phyloP scores from a whole-genome alignment of 768 basidiomycete genomes.

The Austroboletus eburneus region DNA sequence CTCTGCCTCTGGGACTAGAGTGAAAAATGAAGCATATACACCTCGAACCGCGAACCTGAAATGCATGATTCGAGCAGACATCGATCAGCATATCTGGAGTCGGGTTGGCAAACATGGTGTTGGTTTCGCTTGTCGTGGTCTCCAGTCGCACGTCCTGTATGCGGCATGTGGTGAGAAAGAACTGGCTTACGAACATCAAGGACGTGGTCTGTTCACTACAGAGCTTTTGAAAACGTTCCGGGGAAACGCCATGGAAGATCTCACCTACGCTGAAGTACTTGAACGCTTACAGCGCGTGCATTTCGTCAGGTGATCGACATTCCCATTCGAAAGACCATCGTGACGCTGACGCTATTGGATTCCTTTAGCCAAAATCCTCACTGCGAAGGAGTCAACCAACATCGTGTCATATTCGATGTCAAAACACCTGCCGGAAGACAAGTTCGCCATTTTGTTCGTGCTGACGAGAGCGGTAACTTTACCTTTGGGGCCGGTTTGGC shows the following conservation, averaged over 20 bases:
- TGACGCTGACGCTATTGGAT: neutral
- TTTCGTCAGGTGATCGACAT: slow-evolving; percentile 7
- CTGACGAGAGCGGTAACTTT: slow-evolving; percentile 1
- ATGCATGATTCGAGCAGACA: slow-evolving; percentile 4
- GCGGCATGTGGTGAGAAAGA: slow-evolving; percentile 40
- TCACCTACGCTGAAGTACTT: slow-evolving; percentile 26
- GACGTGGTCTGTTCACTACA: slow-evolving; percentile 24
- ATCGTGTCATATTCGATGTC: slow-evolving; percentile 24
- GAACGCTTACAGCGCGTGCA: slow-evolving; percentile 17
- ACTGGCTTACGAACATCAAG: slow-evolving; percentile 24
- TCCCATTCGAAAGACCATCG: no score
- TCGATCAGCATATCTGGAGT: slow-evolving; percentile 25
- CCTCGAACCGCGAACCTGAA: slow-evolving; percentile 8
- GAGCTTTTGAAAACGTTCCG: slow-evolving; percentile 18
- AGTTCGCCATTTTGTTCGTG: slow-evolving; percentile 2
- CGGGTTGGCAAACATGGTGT: slow-evolving; percentile 5
- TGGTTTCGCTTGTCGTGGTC: slow-evolving; percentile 25
- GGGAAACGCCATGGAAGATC: slow-evolving; percentile 1
- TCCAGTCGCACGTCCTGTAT: slow-evolving; percentile 38
- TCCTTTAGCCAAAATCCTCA: slow-evolving; percentile 25
- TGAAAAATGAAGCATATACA: neutral
- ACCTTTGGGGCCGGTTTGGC: no score
- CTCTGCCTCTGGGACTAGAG: slow-evolving; percentile 36
- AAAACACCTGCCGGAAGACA: slow-evolving; percentile 10
- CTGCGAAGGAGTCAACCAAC: slow-evolving; percentile 24